A percentile compares a stretch with the other conserved stretches of the same genome.
Evolutionary conservation across 805 yeast genomes (phyloP).

Genomic region (Myxozyma kluyveri): DNA sequence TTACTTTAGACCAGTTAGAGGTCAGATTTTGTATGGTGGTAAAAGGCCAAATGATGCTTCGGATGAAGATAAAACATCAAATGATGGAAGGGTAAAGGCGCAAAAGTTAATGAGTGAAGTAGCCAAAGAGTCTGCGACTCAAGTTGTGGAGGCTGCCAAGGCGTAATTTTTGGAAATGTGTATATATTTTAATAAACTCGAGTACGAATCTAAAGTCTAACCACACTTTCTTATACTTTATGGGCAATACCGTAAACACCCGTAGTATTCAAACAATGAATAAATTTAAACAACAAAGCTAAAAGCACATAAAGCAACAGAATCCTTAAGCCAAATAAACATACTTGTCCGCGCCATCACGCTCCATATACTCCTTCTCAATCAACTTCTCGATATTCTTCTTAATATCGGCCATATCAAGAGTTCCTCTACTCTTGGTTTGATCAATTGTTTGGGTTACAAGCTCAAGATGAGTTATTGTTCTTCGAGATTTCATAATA

Average conservation of each 20-base stretch:
- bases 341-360: constrained; percentile 27
- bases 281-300: too few relatives aligned
- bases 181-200: too few relatives aligned
- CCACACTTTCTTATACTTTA: too few relatives aligned
- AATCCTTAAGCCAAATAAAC: constrained; percentile 19
- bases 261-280: too few relatives aligned
- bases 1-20: constrained; percentile 84
- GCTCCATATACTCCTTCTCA: constrained; percentile 34
- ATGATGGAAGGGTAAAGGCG: constrained; percentile 2
- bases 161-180: too few relatives aligned
- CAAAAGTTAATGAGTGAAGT: constrained; percentile 2
- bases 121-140: background rate
- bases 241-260: too few relatives aligned
- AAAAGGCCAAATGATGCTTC: constrained; percentile 35
- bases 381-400: constrained; percentile 35
- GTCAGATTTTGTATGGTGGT: constrained; percentile 39
- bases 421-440: constrained; percentile 36
- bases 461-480: constrained; percentile 34
- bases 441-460: constrained; percentile 33
- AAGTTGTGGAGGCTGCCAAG: too few relatives aligned
- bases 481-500: constrained; percentile 36
- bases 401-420: constrained; percentile 36
- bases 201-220: too few relatives aligned
- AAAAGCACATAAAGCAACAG: too few relatives aligned
- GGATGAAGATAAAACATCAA: background rate